Conservation (phyloP, 805 yeast genomes). For the Candida stauntonica region DNA sequence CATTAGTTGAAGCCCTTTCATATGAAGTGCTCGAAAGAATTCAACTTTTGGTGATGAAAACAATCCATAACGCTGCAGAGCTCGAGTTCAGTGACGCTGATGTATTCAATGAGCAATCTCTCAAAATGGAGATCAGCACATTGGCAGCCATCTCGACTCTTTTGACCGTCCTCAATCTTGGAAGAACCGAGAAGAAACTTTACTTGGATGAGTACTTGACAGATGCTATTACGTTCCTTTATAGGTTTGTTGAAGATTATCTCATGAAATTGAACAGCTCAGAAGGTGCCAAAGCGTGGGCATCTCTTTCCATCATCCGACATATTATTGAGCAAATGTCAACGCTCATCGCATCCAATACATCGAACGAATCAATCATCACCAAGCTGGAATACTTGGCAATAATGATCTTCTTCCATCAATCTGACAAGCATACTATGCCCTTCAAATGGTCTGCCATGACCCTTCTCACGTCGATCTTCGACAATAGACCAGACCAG, state of each 20-base stretch:
- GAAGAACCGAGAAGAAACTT: slow-evolving; percentile 39
- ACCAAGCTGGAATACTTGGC: slow-evolving; percentile 58
- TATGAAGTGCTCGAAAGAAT: slow-evolving; percentile 30
- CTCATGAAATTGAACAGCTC: slow-evolving; percentile 18
- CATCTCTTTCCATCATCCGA: slow-evolving; percentile 9
- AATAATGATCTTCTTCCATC: slow-evolving; percentile 35
- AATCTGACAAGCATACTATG: slow-evolving; percentile 17
- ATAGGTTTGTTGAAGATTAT: slow-evolving; percentile 30
- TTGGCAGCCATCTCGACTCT: slow-evolving; percentile 28
- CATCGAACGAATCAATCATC: slow-evolving; percentile 45
- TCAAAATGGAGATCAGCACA: slow-evolving; percentile 9
- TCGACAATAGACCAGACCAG: slow-evolving; percentile 40
- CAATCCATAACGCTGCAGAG: slow-evolving; percentile 25
- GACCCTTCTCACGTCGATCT: slow-evolving; percentile 23
- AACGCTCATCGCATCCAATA: slow-evolving; percentile 15
- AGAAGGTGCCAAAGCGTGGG: not conserved
- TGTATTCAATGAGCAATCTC: slow-evolving; percentile 1
- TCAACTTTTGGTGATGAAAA: slow-evolving; percentile 28
- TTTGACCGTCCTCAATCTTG: slow-evolving; percentile 38
- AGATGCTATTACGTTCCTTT: slow-evolving; percentile 38
- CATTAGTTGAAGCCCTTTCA: slow-evolving; percentile 15
- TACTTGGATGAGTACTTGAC: slow-evolving; percentile 42
- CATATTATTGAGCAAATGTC: slow-evolving; percentile 19
- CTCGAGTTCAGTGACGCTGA: slow-evolving; percentile 17
- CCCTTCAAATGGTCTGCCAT: slow-evolving; percentile 19